Evolutionary conservation across 2,329 filamentous ascomycete species (phyloP), one percentile per base, ranked within the genome.

Genomic region (Trichophyton benhamiae): DNA sequence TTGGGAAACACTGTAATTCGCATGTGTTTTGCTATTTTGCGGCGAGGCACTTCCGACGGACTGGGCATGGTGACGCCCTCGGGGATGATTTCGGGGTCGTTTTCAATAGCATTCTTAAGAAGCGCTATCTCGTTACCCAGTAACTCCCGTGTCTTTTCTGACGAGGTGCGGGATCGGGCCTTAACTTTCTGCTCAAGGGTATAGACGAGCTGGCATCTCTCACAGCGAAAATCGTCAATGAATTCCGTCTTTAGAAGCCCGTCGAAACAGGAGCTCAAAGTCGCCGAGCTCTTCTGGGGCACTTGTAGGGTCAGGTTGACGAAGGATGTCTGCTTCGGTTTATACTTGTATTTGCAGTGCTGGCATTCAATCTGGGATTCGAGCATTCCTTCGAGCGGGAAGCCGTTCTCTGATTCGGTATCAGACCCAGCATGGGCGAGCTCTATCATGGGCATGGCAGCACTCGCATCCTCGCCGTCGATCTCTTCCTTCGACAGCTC

Each of bases 171-270:
- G 38, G 77, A 74, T 38, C 87, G 71, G 65, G 90, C 84, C 5
- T 79, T 76, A 64, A 83, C 77, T 65, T 89, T 82, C 58, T 81
- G 74, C 33, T 84, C 78, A 60, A 89, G 76, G 3, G 91, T 91
- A 72, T 96, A 88, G 49, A 89, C 75, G n/a, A 99, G 79, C 22
- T 91, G 85, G 71, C 94, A 99, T 75, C 86, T 88, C 68, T 96
- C 94, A 76, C 94, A 99, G 67, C 89, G 91, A 79, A 95, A 99
- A 72, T 96, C 94, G 65, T 97, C 92, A 66, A 99, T 96, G 71
- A 91, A 87, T 73, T 99, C 94, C 0, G 89, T 90, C 75, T 96
- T 96, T 67, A 99, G 86, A 74, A 96, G 87, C 46, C 88, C 88
- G 69, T 99, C 94, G 68, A 99, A 94, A 73, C 94, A 99, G 7